Conservation (phyloP, 257 asterid genomes). For the Lantana camara region DNA sequence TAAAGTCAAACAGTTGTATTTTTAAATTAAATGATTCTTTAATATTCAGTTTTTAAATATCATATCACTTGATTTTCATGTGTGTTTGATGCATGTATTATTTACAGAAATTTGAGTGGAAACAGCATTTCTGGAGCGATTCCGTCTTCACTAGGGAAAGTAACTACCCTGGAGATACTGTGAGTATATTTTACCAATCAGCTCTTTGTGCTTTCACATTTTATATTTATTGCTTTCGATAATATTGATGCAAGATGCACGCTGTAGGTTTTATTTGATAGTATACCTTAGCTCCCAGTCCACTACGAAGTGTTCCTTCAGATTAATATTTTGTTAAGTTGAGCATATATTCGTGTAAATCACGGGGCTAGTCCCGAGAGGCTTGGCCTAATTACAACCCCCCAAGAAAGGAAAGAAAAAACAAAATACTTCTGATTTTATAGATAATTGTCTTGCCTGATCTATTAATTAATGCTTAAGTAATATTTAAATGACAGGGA, state of each 20-base stretch:
- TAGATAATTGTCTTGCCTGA: constrained; percentile 11
- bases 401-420: no score
- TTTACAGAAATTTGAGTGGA: constrained; percentile 92
- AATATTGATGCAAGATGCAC: not conserved
- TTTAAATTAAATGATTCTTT: constrained; percentile 8
- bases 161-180: constrained; percentile 69
- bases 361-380: no score
- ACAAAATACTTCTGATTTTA: not conserved
- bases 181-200: constrained; percentile 40
- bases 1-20: constrained; percentile 47
- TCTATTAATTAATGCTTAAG: constrained; percentile 28
- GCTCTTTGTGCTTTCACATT: not conserved
- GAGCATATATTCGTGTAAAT: not conserved
- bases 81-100: no score
- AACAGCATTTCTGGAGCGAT: constrained; percentile 81
- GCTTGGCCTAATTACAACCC: no score
- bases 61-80: not conserved
- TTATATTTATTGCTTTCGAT: constrained; percentile 3
- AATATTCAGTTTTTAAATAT: not conserved
- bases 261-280: not conserved
- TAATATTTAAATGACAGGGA: constrained; percentile 63
- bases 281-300: not conserved
- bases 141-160: constrained; percentile 78
- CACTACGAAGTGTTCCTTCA: not conserved
- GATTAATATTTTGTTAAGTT: not conserved